Evolutionary conservation across 805 yeast genomes (phyloP), one percentile per base, ranked within the genome.

Genomic region (Candida oleophila): DNA sequence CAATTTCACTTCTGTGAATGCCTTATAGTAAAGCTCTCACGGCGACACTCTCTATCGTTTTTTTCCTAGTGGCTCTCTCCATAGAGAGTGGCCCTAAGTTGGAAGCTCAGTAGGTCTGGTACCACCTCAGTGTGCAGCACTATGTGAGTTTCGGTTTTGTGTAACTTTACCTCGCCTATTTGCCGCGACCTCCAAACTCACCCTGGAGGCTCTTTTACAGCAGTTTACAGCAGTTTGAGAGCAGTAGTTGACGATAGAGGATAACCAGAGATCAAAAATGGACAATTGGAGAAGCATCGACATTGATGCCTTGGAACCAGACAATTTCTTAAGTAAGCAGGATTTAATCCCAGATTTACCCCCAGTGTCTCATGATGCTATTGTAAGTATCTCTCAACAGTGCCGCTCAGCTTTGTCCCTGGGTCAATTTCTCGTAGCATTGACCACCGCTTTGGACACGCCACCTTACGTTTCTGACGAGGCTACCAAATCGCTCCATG

Each of bases 211-310:
- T n/a, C n/a, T n/a, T 28, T 28, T 14, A 11, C 33, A 11, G 9
- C 33, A 28, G 9, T 28, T n/a, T n/a, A n/a, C n/a, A n/a, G n/a
- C n/a, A n/a, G n/a, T n/a, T n/a, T n/a, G n/a, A n/a, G n/a, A n/a
- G n/a, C n/a, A n/a, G n/a, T n/a, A n/a, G n/a, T n/a, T n/a, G n/a
- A n/a, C n/a, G n/a, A n/a, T n/a, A n/a, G n/a, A n/a, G n/a, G n/a
- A n/a, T n/a, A n/a, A n/a, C n/a, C n/a, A n/a, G n/a, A 35, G 9
- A 39, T 9, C 35, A 20, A 53, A 36, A 30, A 80, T 81, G 81
- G 83, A 80, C 50, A 90, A 85, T 61, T 87, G 96, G 96, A 86
- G 99, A 79, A 83, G 94, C 77, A 89, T 92, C 56, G 96, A 94
- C 65, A 83, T 94, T 45, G 98, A 94, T 66, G 87, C 89, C 15